Evolutionary conservation across 2,329 filamentous ascomycete genomes (phyloP).

Genomic region (Cyphellophora europaea): DNA sequence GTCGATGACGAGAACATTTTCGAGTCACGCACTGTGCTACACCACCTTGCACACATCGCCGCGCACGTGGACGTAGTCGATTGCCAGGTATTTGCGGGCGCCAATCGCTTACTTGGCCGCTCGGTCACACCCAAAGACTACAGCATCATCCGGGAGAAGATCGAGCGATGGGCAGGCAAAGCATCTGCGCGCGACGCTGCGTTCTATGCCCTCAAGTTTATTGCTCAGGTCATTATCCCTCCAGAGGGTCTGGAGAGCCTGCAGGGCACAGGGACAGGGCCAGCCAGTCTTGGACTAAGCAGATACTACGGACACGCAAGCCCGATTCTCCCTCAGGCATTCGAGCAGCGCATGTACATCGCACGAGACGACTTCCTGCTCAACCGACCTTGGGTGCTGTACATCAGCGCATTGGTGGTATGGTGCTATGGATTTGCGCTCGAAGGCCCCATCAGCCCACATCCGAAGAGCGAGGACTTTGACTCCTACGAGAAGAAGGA

Average conservation of each 20-base stretch:
- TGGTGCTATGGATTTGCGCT: constrained; percentile 92
- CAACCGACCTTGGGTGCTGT: constrained; percentile 90
- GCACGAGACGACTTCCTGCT: constrained; percentile 82
- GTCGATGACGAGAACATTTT: constrained; percentile 63
- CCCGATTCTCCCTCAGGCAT: constrained; percentile 19
- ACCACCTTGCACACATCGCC: constrained; percentile 93
- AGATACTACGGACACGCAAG: constrained; percentile 23
- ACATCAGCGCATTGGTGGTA: constrained; percentile 82
- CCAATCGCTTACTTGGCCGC: constrained; percentile 73
- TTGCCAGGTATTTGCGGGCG: constrained; percentile 88
- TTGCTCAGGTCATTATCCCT: constrained; percentile 71
- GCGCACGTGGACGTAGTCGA: constrained; percentile 98
- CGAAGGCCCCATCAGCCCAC: constrained; percentile 61
- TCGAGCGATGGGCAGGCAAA: constrained; percentile 78
- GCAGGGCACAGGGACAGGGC: too few species aligned
- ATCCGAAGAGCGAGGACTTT: constrained; percentile 39
- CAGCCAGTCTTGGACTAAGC: constrained; percentile 12
- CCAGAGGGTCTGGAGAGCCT: constrained; percentile 28
- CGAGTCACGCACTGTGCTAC: constrained; percentile 78
- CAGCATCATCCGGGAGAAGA: constrained; percentile 65
- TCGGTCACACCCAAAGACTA: constrained; percentile 77
- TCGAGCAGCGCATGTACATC: constrained; percentile 51
- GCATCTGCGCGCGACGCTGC: constrained; percentile 83
- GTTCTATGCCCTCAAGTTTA: constrained; percentile 83
- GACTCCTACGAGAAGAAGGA: constrained; percentile 56